These are phyloP conservation scores for Sanghuangporus sanghuang DNA, from an alignment of 1,284 basidiomycete genomes.

Conservation along the genomic window DNA sequence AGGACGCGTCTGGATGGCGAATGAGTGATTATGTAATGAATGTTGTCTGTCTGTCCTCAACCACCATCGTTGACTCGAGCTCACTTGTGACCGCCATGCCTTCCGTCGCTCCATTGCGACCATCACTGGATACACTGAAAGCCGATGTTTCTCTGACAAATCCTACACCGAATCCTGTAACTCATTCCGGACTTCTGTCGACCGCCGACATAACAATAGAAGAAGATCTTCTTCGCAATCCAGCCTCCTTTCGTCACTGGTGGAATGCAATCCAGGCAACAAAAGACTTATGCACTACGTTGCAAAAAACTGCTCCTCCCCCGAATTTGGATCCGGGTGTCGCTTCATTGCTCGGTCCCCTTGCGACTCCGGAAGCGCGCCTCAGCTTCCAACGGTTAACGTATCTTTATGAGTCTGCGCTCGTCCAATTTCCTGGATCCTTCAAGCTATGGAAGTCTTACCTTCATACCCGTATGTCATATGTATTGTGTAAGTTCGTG, in stretches of 20 bases:
- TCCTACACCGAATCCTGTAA: conserved; percentile 79
- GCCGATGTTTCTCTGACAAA: conserved; percentile 76
- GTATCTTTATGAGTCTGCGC: conserved; percentile 90
- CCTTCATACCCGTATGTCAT: conserved; percentile 77
- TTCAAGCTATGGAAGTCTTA: conserved; percentile 98
- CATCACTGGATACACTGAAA: conserved; percentile 47
- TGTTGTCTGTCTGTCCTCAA: neutral
- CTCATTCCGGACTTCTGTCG: conserved; percentile 72
- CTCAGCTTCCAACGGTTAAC: conserved; percentile 78
- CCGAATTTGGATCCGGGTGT: conserved; percentile 43
- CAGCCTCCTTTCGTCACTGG: conserved; percentile 89
- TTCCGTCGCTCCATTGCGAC: conserved; percentile 39
- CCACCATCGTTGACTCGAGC: neutral
- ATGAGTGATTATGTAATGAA: neutral
- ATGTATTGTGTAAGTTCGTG: conserved; percentile 74
- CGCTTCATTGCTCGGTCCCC: conserved; percentile 58
- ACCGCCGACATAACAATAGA: conserved; percentile 81
- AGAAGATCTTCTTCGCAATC: conserved; percentile 94
- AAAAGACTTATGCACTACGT: conserved; percentile 56
- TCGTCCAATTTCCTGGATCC: conserved; percentile 82
- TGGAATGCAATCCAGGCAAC: conserved; percentile 80
- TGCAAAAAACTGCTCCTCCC: conserved; percentile 52
- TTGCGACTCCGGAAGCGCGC: conserved; percentile 69
- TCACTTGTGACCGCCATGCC: conserved; percentile 40
- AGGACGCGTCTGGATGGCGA: neutral